A percentile compares a stretch with the other conserved stretches of the same genome.
Evolutionary conservation across 768 basidiomycete species (phyloP).

Genomic region (Gymnopilus dilepis): DNA sequence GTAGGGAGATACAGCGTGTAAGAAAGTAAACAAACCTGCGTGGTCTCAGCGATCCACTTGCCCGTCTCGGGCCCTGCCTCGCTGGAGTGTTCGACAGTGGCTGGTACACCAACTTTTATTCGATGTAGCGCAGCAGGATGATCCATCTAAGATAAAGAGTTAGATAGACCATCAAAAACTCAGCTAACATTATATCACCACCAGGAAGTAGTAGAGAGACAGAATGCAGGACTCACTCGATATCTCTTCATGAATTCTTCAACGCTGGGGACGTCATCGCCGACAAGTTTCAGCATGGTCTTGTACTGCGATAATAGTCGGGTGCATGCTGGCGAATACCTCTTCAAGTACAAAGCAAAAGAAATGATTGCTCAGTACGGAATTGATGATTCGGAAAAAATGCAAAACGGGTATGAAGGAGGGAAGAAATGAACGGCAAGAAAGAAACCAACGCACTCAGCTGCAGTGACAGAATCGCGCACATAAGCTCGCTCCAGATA

Average conservation of each 20-base stretch:
- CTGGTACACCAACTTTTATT: constrained; percentile 91
- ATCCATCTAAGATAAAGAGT: constrained; percentile 32
- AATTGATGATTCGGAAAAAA: neutral
- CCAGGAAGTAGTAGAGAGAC: neutral
- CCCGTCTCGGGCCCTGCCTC: constrained; percentile 92
- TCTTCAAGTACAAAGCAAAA: constrained; percentile 46
- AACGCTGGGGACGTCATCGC: constrained; percentile 82
- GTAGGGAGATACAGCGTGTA: neutral
- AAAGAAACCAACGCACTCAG: constrained; percentile 68
- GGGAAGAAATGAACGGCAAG: neutral
- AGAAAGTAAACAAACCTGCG: constrained; percentile 65
- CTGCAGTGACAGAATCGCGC: constrained; percentile 87
- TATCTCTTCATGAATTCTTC: constrained; percentile 94
- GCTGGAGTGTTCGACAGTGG: constrained; percentile 94
- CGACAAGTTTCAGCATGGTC: constrained; percentile 94
- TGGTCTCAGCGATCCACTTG: constrained; percentile 98
- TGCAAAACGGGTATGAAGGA: neutral
- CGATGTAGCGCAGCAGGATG: constrained; percentile 91
- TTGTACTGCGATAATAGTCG: constrained; percentile 96
- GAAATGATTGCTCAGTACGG: constrained; percentile 34
- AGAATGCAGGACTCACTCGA: constrained; percentile 59
- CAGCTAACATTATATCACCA: too few relatives aligned
- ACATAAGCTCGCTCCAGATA: constrained; percentile 97
- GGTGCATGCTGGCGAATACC: constrained; percentile 97
- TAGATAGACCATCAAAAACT: neutral